Percentiles rank a stretch among this genome's conserved stretches.
Conservation (phyloP, 2,329 filamentous ascomycete species). For the Neospermospora avenae region DNA sequence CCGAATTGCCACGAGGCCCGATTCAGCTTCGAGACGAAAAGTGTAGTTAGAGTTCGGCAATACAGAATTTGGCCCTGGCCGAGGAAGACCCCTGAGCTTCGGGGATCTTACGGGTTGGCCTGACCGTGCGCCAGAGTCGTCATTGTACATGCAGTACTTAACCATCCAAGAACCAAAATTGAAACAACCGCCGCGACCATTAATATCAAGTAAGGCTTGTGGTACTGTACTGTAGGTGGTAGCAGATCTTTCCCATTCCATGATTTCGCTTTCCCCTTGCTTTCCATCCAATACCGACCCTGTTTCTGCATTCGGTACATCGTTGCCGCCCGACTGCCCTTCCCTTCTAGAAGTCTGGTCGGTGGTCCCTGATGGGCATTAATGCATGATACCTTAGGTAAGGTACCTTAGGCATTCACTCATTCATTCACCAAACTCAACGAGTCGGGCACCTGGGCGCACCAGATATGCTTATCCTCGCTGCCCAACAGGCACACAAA, state of each 20-base stretch:
- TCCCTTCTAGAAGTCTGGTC: background rate
- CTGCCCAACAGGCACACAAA: slow-evolving; percentile 17
- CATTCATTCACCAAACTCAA: too few species aligned
- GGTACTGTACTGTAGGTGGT: too few species aligned
- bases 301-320: too few species aligned
- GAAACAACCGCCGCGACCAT: background rate
- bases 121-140: background rate
- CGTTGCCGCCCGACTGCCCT: background rate
- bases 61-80: background rate
- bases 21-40: background rate
- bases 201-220: too few species aligned
- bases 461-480: background rate
- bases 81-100: background rate
- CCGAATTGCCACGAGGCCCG: background rate
- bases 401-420: too few species aligned
- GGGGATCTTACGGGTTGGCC: background rate
- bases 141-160: background rate
- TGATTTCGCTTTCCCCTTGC: too few species aligned
- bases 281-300: too few species aligned
- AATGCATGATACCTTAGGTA: slow-evolving; percentile 14
- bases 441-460: slow-evolving; percentile 8
- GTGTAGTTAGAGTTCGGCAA: background rate
- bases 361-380: slow-evolving; percentile 12
- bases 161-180: background rate
- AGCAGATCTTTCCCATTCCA: background rate